Evolutionary conservation across 805 yeast genomes (phyloP).

Genomic region (Nakazawaea ernobii): DNA sequence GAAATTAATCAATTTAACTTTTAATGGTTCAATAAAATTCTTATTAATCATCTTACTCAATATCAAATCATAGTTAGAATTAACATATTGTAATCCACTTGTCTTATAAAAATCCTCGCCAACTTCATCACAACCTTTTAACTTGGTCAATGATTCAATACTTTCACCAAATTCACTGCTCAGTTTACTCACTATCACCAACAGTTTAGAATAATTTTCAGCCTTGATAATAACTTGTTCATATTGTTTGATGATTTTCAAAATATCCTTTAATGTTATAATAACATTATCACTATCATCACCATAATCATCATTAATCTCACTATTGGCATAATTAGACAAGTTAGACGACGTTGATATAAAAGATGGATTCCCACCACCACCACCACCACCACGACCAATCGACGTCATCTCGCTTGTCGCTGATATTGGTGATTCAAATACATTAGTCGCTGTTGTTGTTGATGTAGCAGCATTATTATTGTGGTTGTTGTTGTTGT

Average conservation of each 20-base stretch:
- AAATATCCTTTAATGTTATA: constrained; percentile 55
- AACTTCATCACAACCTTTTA: constrained; percentile 44
- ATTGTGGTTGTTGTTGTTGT: neutral
- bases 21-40: constrained; percentile 52
- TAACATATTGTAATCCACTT: constrained; percentile 70
- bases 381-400: neutral
- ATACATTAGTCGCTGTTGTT: neutral
- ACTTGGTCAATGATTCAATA: constrained; percentile 56
- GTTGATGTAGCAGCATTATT: too few relatives aligned
- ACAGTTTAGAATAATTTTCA: constrained; percentile 37
- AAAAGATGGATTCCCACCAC: constrained; percentile 10
- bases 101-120: constrained; percentile 66
- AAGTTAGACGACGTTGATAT: constrained; percentile 12
- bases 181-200: constrained; percentile 44
- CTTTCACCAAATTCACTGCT: constrained; percentile 70
- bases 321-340: constrained; percentile 38
- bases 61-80: constrained; percentile 73
- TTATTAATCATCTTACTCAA: constrained; percentile 50
- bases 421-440: neutral
- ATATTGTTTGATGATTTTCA: constrained; percentile 41
- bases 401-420: neutral
- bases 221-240: constrained; percentile 43
- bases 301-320: constrained; percentile 42
- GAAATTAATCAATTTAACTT: constrained; percentile 37
- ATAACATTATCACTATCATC: constrained; percentile 25